These are phyloP conservation scores for Udeniomyces megalosporus DNA, from an alignment of 768 basidiomycete species.

Conservation along the genomic window DNA sequence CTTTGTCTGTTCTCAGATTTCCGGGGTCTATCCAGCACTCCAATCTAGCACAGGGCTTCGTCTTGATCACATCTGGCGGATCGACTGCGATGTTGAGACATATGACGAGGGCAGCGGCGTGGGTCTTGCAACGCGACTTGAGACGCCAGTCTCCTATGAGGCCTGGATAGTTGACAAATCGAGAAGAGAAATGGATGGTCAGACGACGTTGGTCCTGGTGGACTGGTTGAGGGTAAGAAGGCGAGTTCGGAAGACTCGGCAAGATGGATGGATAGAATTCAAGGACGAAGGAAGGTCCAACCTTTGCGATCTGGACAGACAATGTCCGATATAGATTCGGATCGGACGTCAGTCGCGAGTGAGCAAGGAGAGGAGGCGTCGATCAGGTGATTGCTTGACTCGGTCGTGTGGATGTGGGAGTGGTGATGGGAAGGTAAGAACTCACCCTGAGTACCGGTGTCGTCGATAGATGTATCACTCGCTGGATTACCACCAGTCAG, in stretches of 20 bases:
- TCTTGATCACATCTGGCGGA: slow-evolving; percentile 94
- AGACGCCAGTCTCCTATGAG: slow-evolving; percentile 53
- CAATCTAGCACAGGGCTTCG: slow-evolving; percentile 80
- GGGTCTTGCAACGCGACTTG: slow-evolving; percentile 76
- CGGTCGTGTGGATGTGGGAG: slow-evolving; percentile 5
- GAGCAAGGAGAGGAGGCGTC: neutral
- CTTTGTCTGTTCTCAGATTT: slow-evolving; percentile 78
- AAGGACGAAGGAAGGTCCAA: too few relatives aligned
- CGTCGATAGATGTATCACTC: slow-evolving; percentile 36
- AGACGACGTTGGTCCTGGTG: too few relatives aligned
- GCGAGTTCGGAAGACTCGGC: too few relatives aligned
- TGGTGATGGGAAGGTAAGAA: neutral
- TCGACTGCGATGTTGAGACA: slow-evolving; percentile 96
- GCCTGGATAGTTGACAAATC: neutral
- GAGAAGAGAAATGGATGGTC: slow-evolving; percentile 2
- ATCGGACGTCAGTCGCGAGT: too few relatives aligned
- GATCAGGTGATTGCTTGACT: too few relatives aligned
- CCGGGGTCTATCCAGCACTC: slow-evolving; percentile 98
- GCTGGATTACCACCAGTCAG: slow-evolving; percentile 75
- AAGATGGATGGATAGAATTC: too few relatives aligned
- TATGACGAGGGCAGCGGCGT: slow-evolving; percentile 63
- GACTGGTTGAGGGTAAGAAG: too few relatives aligned
- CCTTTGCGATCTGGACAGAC: too few relatives aligned
- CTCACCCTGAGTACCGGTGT: neutral
- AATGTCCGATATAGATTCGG: too few relatives aligned